These are phyloP conservation scores for Porpolomopsis calyptriformis DNA, from an alignment of 768 basidiomycete genomes.

Conservation along the genomic window DNA sequence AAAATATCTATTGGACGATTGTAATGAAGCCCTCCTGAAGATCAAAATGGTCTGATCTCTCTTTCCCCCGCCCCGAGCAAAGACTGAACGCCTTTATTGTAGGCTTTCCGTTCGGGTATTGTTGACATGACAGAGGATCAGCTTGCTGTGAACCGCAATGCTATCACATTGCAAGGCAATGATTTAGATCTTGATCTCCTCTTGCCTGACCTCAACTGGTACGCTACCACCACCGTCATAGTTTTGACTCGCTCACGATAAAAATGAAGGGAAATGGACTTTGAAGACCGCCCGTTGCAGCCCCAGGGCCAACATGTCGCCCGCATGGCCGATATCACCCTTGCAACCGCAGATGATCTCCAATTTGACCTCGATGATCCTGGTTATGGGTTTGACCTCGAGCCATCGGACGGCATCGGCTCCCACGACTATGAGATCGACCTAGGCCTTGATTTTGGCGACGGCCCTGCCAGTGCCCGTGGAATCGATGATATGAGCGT, in stretches of 20 bases:
- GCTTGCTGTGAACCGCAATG: constrained; percentile 72
- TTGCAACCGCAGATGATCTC: constrained; percentile 66
- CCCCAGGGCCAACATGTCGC: constrained; percentile 74
- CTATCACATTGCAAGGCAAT: constrained; percentile 76
- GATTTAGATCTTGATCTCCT: constrained; percentile 73
- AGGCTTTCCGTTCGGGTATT: constrained; percentile 91
- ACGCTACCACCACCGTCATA: constrained; percentile 13
- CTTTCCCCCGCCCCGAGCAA: too few species aligned
- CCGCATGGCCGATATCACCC: constrained; percentile 79
- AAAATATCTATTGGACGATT: constrained; percentile 95
- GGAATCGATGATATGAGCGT: constrained; percentile 42
- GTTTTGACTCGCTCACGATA: neutral
- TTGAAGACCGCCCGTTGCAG: constrained; percentile 56
- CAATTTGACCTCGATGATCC: constrained; percentile 57
- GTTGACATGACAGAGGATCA: constrained; percentile 97
- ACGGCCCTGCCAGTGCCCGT: constrained; percentile 33
- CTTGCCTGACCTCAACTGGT: constrained; percentile 77
- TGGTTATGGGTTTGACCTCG: constrained; percentile 51
- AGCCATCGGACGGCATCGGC: constrained; percentile 72
- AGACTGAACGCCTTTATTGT: constrained; percentile 6
- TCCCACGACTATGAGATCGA: constrained; percentile 77
- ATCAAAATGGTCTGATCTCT: constrained; percentile 77
- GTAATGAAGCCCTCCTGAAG: constrained; percentile 90
- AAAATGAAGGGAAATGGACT: constrained; percentile 60
- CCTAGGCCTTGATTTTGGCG: constrained; percentile 70